phyloP scores from a whole-genome alignment of 768 basidiomycete species.

The Kondoa subrosea region DNA sequence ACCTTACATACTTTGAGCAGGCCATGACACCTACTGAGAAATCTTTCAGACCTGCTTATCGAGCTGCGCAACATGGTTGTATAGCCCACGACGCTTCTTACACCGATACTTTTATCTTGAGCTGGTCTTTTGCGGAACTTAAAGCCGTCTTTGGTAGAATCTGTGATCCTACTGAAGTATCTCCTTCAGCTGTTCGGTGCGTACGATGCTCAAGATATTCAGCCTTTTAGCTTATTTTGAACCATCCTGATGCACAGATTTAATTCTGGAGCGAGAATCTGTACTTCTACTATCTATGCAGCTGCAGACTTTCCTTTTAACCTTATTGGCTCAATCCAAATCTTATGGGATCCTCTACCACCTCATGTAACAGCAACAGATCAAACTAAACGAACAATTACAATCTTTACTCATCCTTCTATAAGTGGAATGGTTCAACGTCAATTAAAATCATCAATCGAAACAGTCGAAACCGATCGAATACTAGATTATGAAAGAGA shows the following conservation, averaged over 20 bases:
- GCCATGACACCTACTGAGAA: conserved; percentile 80
- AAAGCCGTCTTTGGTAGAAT: conserved; percentile 9
- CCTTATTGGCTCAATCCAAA: conserved; percentile 50
- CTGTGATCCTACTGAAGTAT: conserved; percentile 11
- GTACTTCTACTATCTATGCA: conserved; percentile 53
- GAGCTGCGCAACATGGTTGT: conserved; percentile 65
- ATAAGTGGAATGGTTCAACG: neutral
- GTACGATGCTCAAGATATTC: neutral
- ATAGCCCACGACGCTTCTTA: conserved; percentile 87
- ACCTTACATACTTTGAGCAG: conserved; percentile 34
- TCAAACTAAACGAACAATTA: neutral
- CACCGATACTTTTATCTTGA: conserved; percentile 23
- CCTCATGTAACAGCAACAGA: neutral
- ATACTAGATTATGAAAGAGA: neutral
- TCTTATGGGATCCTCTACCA: conserved; percentile 51
- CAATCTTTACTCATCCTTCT: neutral
- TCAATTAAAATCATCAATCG: neutral
- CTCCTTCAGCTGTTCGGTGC: conserved; percentile 17
- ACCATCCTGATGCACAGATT: neutral
- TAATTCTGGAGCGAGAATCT: conserved; percentile 43
- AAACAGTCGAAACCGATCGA: neutral
- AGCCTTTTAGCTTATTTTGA: neutral
- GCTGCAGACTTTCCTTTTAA: conserved; percentile 48
- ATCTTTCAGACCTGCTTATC: conserved; percentile 73
- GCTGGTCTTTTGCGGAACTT: conserved; percentile 10